Base-by-base conservation (phyloP, 225 moss, liverwort and hornwort species). In the Physcomitrellopsis africana region DNA sequence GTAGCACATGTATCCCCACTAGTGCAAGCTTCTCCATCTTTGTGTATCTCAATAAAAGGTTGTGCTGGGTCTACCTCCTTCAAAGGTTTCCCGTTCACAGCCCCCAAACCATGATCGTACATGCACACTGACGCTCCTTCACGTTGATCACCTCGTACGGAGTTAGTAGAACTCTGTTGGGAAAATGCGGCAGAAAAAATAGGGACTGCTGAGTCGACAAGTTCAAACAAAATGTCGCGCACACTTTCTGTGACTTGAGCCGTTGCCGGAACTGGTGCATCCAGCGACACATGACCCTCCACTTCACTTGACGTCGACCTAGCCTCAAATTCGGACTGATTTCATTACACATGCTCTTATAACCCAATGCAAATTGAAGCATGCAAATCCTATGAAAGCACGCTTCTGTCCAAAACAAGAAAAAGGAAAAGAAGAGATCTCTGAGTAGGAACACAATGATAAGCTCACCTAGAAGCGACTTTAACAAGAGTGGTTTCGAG, bases 21-120 rank as follows among this genome's bases (percentile, higher is more conserved):
- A 54, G 82, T 85, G 81, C 85, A 82, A 59, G 85, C 82, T 69
- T 85, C 81, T 27, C 82, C 79, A 62, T 79, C 79, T 45, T 85
- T 85, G 55, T 75, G 85, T 10, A 85, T 81, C 65, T 85, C 85
- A 23, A 85, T 82, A 73, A 85, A 85, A 55, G 82, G 81, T 41
- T 79, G 73, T 23, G 85, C 76, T 29, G 79, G 79, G 29, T 77
- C 79, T 60, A 79, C 72, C 58, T 85, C 85, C 69, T 82, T 76
- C 53, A 82, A 69, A 47, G 79, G 76, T 60, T 85, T 79, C 32
- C 76, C 85, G 74, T 72, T 67, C 26, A 60, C 72, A 60, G 79
- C 73, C 43, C 72, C 73, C 68, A 85, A 51, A 43, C 72, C 60
- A 37, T 85, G 85, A 61, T 85, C 85, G 76, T 85, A 85, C 67